These are phyloP conservation scores for Dendrostoma leiphaemia DNA, from an alignment of 2,329 filamentous ascomycete species.

Conservation along the genomic window DNA sequence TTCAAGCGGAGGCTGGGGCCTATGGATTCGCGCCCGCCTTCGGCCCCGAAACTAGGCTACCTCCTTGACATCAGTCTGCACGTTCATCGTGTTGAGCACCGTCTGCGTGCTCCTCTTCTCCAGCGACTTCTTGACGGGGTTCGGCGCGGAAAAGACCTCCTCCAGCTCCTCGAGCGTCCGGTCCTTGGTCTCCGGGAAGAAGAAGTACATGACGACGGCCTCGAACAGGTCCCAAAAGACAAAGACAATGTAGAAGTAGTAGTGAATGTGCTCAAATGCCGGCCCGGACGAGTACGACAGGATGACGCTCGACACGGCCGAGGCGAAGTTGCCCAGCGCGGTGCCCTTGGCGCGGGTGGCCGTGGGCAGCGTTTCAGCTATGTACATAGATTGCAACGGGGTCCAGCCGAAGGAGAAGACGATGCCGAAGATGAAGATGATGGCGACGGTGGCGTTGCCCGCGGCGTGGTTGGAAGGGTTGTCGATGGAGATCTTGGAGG, in stretches of 20 bases:
- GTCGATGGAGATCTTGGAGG: slow-evolving; percentile 40
- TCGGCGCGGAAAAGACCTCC: slow-evolving; percentile 46
- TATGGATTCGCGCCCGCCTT: too few species aligned
- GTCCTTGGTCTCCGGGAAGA: slow-evolving; percentile 48
- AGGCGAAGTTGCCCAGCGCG: slow-evolving; percentile 40
- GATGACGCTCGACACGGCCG: slow-evolving; percentile 34
- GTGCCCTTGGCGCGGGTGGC: slow-evolving; percentile 44
- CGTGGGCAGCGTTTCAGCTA: slow-evolving; percentile 45
- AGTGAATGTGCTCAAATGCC: slow-evolving; percentile 40
- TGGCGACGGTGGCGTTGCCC: slow-evolving; percentile 45
- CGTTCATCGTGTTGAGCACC: slow-evolving; percentile 39
- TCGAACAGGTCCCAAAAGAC: slow-evolving; percentile 45
- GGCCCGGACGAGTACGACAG: slow-evolving; percentile 44
- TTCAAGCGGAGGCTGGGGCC: too few species aligned
- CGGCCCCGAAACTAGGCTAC: background rate
- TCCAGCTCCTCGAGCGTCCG: slow-evolving; percentile 53
- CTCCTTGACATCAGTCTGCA: slow-evolving; percentile 27
- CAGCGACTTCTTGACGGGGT: slow-evolving; percentile 44
- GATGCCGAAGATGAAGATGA: slow-evolving; percentile 53
- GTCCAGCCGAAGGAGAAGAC: slow-evolving; percentile 52
- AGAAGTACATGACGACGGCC: slow-evolving; percentile 44
- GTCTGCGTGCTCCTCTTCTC: slow-evolving; percentile 41
- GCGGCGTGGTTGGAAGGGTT: slow-evolving; percentile 33
- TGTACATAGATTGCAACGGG: slow-evolving; percentile 48
- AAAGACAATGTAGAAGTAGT: slow-evolving; percentile 45